Evolutionary conservation across 1,284 basidiomycete genomes (phyloP).

Genomic region (Trametes hirsuta): DNA sequence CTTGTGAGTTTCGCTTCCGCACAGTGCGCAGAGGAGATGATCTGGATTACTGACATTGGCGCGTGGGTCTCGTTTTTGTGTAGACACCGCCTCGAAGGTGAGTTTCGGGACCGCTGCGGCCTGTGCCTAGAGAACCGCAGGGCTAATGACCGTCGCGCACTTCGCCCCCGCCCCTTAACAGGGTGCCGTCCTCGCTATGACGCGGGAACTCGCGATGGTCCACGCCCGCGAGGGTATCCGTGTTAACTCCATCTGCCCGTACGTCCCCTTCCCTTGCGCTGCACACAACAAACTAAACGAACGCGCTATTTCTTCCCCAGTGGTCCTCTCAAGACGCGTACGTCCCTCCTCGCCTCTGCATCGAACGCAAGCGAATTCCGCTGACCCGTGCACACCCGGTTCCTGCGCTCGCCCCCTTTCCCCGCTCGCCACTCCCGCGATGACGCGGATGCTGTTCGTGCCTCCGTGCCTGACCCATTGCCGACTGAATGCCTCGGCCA

Average conservation of each 20-base stretch:
- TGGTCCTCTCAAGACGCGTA: constrained; percentile 90
- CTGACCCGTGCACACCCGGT: background rate
- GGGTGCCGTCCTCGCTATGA: constrained; percentile 98
- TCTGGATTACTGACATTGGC: background rate
- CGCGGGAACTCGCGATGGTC: constrained; percentile 94
- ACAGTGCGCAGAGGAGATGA: background rate
- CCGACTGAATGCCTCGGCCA: background rate
- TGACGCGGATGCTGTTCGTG: background rate
- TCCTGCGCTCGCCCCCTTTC: background rate
- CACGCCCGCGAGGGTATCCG: constrained; percentile 96
- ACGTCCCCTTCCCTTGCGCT: constrained; percentile 18
- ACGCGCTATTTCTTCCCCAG: constrained; percentile 44
- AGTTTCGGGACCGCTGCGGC: background rate
- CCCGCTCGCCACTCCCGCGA: background rate
- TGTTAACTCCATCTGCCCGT: constrained; percentile 95
- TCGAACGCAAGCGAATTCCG: background rate
- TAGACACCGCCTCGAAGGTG: constrained; percentile 87
- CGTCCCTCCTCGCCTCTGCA: constrained; percentile 32
- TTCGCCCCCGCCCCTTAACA: constrained; percentile 31
- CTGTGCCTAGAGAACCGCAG: background rate
- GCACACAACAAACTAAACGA: background rate
- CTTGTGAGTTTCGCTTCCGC: constrained; percentile 64
- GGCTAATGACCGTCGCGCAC: background rate
- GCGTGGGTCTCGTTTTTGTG: background rate
- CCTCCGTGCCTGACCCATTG: no score